These are phyloP conservation scores for Dictyostelium citrinum DNA, from an alignment of 78 protist species.

Conservation along the genomic window DNA sequence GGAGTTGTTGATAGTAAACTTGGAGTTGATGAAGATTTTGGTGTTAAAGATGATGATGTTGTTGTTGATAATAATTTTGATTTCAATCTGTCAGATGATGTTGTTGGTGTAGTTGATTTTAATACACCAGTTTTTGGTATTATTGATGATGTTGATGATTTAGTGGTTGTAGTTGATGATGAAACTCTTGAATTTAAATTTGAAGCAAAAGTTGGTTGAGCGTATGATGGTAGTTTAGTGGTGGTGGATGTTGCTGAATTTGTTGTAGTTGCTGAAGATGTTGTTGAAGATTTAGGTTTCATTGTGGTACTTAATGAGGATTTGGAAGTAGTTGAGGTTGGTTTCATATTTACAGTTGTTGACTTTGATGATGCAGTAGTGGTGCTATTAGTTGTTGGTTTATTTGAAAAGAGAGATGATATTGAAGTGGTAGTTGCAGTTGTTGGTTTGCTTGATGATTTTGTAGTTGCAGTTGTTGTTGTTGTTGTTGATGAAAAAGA, in stretches of 20 bases:
- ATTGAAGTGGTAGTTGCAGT: not conserved
- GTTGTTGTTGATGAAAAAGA: not conserved
- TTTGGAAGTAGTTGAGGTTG: not conserved
- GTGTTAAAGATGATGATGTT: not conserved
- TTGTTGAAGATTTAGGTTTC: not conserved
- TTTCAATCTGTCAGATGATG: not conserved
- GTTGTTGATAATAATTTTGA: not conserved
- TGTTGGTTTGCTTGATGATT: not conserved
- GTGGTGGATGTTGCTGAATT: not conserved
- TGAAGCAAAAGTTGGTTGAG: slow-evolving; percentile 24
- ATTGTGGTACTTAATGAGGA: not conserved
- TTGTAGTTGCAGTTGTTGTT: not conserved
- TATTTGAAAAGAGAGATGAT: not conserved
- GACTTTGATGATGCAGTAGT: not conserved
- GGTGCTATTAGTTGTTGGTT: not conserved
- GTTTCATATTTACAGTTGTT: not conserved
- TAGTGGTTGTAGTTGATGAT: not conserved
- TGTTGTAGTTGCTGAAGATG: not conserved
- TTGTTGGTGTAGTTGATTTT: not conserved
- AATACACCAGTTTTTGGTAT: not conserved
- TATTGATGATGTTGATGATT: not conserved
- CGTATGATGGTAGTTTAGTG: not conserved
- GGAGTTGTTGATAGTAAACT: not conserved
- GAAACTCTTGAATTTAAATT: not conserved
- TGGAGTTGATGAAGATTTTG: slow-evolving; percentile 4